Conservation (phyloP, 345 rosid species). For the Aquilaria malaccensis region DNA sequence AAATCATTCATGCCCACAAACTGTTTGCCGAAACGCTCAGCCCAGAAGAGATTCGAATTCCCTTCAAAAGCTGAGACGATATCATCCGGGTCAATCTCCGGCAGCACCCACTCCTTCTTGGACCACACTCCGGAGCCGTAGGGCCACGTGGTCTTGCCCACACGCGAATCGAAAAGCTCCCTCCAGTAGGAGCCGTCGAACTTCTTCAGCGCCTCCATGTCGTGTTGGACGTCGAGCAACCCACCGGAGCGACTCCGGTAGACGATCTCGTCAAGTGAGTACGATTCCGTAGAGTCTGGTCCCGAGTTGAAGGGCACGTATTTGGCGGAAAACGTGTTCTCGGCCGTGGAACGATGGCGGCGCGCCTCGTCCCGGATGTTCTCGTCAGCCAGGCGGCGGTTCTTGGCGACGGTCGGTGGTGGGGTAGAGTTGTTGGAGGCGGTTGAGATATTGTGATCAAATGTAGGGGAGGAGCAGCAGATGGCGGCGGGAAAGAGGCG, state of each 20-base stretch:
- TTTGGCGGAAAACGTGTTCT: constrained; percentile 52
- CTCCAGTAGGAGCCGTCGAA: constrained; percentile 75
- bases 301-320: constrained; percentile 68
- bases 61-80: constrained; percentile 92
- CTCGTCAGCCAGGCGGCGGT: constrained; percentile 35
- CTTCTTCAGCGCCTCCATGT: constrained; percentile 58
- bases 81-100: constrained; percentile 73
- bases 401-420: constrained; percentile 13
- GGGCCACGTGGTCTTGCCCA: constrained; percentile 80
- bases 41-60: constrained; percentile 88
- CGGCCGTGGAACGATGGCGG: constrained; percentile 34
- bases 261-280: constrained; percentile 86
- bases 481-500: constrained; percentile 16
- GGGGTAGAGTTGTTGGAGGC: constrained; percentile 15
- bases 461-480: constrained; percentile 31
- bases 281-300: constrained; percentile 44
- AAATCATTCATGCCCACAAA: constrained; percentile 74
- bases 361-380: constrained; percentile 73
- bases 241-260: constrained; percentile 83
- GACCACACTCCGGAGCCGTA: constrained; percentile 92
- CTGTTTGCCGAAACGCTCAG: constrained; percentile 75
- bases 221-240: constrained; percentile 75
- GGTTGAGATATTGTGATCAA: constrained; percentile 17
- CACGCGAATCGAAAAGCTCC: constrained; percentile 74
- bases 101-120: constrained; percentile 91